Percentiles rank a stretch among this genome's conserved stretches.
These are phyloP conservation scores for Calonectria ilicicola DNA, from an alignment of 2,329 filamentous ascomycete species.

Conservation along the genomic window DNA sequence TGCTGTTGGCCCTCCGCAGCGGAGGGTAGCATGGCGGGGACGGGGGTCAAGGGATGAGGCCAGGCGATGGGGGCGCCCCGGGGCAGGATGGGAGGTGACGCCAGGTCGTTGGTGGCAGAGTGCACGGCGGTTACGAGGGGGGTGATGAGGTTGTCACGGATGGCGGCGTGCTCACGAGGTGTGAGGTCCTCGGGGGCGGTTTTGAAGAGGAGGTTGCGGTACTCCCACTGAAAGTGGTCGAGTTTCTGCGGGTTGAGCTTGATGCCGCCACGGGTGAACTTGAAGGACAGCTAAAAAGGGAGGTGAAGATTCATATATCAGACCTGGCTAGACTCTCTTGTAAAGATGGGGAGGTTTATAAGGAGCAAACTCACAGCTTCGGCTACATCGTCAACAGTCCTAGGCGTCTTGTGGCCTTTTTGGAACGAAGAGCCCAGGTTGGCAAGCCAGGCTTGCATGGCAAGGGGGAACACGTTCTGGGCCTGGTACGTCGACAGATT, in stretches of 20 bases:
- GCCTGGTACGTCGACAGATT: constrained; percentile 65
- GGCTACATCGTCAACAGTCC: constrained; percentile 76
- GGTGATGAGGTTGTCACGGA: constrained; percentile 30
- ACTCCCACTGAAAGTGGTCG: constrained; percentile 80
- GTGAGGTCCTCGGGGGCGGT: constrained; percentile 38
- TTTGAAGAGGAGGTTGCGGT: constrained; percentile 56
- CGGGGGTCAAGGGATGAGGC: constrained; percentile 37
- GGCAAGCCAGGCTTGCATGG: constrained; percentile 83
- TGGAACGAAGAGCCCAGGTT: constrained; percentile 66
- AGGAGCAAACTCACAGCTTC: constrained; percentile 64
- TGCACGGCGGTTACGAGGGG: constrained; percentile 44
- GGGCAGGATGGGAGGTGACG: constrained; percentile 28
- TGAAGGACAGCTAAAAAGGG: constrained; percentile 75
- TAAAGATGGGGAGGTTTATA: neutral
- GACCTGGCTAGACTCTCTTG: too few relatives aligned
- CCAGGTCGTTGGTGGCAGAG: constrained; percentile 33
- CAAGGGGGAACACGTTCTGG: constrained; percentile 59
- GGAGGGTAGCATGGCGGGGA: constrained; percentile 40
- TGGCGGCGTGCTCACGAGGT: constrained; percentile 29
- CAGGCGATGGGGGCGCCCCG: constrained; percentile 38
- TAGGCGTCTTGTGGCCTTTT: constrained; percentile 39
- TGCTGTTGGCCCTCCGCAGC: constrained; percentile 20
- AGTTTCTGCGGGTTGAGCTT: constrained; percentile 86
- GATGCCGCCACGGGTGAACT: constrained; percentile 92
- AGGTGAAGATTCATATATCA: neutral